Base-by-base conservation (phyloP, 2,329 filamentous ascomycete species). In the Fusarium tupiense region DNA sequence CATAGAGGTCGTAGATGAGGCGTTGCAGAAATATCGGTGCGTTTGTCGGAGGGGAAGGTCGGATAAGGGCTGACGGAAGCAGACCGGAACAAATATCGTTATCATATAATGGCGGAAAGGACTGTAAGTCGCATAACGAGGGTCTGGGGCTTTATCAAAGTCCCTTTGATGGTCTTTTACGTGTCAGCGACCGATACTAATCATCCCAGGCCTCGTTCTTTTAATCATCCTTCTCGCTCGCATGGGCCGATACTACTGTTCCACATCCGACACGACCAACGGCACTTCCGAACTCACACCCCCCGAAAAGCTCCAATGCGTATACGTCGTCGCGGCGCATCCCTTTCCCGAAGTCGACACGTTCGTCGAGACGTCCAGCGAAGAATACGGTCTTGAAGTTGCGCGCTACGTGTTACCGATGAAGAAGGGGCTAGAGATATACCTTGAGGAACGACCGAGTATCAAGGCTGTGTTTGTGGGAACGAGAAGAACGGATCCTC, bases 81-180 rank as follows among this genome's bases (percentile, higher is more conserved):
- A 96, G 94, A 67, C 89, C 93, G 71, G 88, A 92, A 67, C 89
- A 97, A 80, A 88, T 98, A 69, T 94, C 95, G 10, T 87, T 98
- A 73, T 97, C 96, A 64, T 99, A 98, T 85, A 99, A 99, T 79
- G 96, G 96, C 80, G 96, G 96, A 70, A 99, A 99, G 83, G 96
- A 98, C 87, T 98, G 72, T 74, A 57, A 49, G 72, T 75, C 24
- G 31, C 16, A 43, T 24, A 4, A 8, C 3, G 10, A 13, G 17
- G n/a, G 5, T 8, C 13, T n/a, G 8, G 20, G 33, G 13, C 31
- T 9, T 13, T 17, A 4, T 19, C 6, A 4, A 37, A 20, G 26
- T 11, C 29, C 9, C 0, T 24, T 26, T 2, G 1, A 22, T 13
- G 3, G 14, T 17, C 14, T 16, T 9, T 0, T 4, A 13, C 6